Percentiles rank a stretch among this genome's conserved stretches.
These are phyloP conservation scores for Ciborinia camelliae DNA, from an alignment of 2,329 filamentous ascomycete genomes.

Conservation along the genomic window DNA sequence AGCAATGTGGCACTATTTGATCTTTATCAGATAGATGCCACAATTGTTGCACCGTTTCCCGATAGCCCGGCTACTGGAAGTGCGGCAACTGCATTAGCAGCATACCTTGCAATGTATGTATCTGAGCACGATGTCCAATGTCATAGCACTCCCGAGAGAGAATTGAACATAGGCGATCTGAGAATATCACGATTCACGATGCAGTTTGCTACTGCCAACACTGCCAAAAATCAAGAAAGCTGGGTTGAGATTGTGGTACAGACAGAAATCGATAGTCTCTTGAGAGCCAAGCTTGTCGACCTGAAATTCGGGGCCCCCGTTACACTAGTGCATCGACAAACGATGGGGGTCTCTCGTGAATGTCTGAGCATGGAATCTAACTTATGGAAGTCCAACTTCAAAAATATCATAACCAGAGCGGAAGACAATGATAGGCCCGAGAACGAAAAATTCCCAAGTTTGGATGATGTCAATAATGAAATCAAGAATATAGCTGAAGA, in stretches of 20 bases:
- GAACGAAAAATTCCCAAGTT: too few relatives aligned
- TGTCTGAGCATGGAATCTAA: not conserved
- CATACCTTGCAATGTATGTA: not conserved
- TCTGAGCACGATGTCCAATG: not conserved
- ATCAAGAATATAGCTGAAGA: too few relatives aligned
- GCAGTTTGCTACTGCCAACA: not conserved
- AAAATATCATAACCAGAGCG: too few relatives aligned
- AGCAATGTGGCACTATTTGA: not conserved
- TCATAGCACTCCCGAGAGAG: not conserved
- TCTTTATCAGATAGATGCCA: not conserved
- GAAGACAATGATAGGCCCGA: too few relatives aligned
- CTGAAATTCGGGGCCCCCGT: not conserved
- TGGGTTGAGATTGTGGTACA: not conserved
- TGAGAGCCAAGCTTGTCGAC: not conserved
- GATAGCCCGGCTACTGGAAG: too few relatives aligned
- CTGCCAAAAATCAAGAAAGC: not conserved
- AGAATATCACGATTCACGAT: not conserved
- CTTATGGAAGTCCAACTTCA: not conserved
- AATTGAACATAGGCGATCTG: not conserved
- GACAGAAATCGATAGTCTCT: not conserved
- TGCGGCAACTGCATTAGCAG: not conserved
- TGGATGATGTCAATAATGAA: too few relatives aligned
- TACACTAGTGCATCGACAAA: too few relatives aligned
- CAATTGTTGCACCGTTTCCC: not conserved
- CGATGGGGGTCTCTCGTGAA: not conserved